phyloP scores from a whole-genome alignment of 768 basidiomycete species.

The Auriscalpium orientale region DNA sequence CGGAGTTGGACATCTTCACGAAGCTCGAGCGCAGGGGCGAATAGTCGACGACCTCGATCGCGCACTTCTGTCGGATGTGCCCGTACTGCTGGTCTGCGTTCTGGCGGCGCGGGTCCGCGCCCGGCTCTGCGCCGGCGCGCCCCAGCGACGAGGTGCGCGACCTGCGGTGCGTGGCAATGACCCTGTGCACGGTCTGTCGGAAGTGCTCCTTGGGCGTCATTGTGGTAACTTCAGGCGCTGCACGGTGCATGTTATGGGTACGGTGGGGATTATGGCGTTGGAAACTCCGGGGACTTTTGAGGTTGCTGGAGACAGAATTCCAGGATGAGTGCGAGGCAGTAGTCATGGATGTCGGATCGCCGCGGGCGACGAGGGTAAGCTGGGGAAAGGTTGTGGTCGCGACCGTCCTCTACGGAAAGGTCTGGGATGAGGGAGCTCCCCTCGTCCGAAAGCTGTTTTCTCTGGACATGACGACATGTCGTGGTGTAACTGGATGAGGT shows the following conservation, averaged over 20 bases:
- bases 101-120: constrained; percentile 57
- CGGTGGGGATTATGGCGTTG: background rate
- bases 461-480: background rate
- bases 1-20: constrained; percentile 49
- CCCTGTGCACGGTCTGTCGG: constrained; percentile 46
- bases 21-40: constrained; percentile 46
- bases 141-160: constrained; percentile 30
- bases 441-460: constrained; percentile 6
- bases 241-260: background rate
- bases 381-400: no score
- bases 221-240: background rate
- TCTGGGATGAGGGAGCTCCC: constrained; percentile 1
- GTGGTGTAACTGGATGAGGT: no score
- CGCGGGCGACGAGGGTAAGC: background rate
- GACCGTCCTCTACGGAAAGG: background rate
- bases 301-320: background rate
- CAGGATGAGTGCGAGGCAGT: background rate
- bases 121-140: constrained; percentile 62
- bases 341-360: background rate
- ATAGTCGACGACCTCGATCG: constrained; percentile 65
- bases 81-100: constrained; percentile 50
- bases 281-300: background rate
- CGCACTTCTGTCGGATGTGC: constrained; percentile 50
- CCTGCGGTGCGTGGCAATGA: constrained; percentile 55
- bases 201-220: constrained; percentile 43